A percentile compares a stretch with the other conserved stretches of the same genome.
phyloP scores from a whole-genome alignment of 2,329 filamentous ascomycete species.

The Phaeophleospora eucalypticola region DNA sequence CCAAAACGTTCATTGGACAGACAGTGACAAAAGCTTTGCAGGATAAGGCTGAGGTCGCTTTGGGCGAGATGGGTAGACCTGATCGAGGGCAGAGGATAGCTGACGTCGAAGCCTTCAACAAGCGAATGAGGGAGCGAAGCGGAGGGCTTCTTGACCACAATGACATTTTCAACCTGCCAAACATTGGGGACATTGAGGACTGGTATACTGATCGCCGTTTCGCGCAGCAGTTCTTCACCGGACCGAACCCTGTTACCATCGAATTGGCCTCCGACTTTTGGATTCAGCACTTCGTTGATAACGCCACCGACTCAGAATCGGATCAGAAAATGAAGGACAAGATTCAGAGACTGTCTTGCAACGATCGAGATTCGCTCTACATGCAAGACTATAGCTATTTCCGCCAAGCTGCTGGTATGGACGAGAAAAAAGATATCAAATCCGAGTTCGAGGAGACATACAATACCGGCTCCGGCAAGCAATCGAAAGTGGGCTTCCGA shows the following conservation, averaged over 20 bases:
- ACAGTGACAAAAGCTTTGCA: conserved; percentile 4
- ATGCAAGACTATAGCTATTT: conserved; percentile 46
- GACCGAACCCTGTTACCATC: conserved; percentile 45
- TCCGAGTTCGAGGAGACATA: conserved; percentile 16
- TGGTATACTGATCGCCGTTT: conserved; percentile 46
- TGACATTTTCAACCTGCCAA: conserved; percentile 27
- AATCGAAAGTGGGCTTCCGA: conserved; percentile 8
- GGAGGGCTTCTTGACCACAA: conserved; percentile 15
- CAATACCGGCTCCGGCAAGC: conserved; percentile 7
- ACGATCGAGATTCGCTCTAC: conserved; percentile 35
- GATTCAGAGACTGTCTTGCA: conserved; percentile 28
- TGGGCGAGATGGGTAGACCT: conserved; percentile 15
- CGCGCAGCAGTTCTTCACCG: conserved; percentile 44
- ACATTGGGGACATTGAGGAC: conserved; percentile 33
- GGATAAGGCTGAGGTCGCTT: conserved; percentile 3
- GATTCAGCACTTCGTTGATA: conserved; percentile 35
- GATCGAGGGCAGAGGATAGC: conserved; percentile 12
- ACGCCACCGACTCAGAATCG: conserved; percentile 26
- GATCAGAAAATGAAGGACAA: conserved; percentile 33
- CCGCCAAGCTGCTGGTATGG: conserved; percentile 32
- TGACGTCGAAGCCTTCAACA: conserved; percentile 15
- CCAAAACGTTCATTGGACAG: conserved; percentile 17
- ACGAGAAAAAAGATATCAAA: conserved; percentile 12
- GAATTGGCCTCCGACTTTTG: conserved; percentile 30
- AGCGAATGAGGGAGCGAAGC: conserved; percentile 8